A percentile compares a stretch with the other conserved stretches of the same genome.
Evolutionary conservation across 371 early-diverging fungal species (phyloP).

Genomic region (Haplosporangium sp.): DNA sequence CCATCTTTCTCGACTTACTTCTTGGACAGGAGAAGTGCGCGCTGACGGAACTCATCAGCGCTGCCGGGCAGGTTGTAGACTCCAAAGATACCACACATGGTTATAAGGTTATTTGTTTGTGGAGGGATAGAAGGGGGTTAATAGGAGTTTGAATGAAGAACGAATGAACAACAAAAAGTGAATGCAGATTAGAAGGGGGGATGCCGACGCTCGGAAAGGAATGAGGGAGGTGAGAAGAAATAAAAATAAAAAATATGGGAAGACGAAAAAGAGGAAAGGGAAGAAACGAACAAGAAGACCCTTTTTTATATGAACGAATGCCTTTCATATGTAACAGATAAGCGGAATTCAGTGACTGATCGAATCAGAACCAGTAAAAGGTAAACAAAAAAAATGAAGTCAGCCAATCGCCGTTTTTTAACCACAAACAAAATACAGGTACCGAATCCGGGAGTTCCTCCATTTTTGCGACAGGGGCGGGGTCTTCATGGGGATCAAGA

Average conservation of each 20-base stretch:
- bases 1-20: conserved; percentile 64
- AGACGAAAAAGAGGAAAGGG: background rate
- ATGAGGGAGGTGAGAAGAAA: background rate
- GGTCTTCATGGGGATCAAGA: no score
- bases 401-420: no score
- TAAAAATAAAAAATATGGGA: background rate
- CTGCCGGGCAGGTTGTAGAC: conserved; percentile 89
- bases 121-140: background rate
- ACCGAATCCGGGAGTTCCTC: no score
- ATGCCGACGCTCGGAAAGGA: background rate
- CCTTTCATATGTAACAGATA: no score
- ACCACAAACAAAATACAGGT: no score
- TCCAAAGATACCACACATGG: conserved; percentile 97
- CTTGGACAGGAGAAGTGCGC: conserved; percentile 88
- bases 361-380: no score
- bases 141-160: background rate
- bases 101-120: conserved; percentile 8
- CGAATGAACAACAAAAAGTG: background rate
- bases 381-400: no score
- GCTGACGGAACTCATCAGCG: conserved; percentile 79
- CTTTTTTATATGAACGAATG: no score
- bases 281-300: background rate
- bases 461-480: no score
- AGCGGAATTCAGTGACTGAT: no score
- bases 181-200: background rate